phyloP scores from a whole-genome alignment of 2,329 filamentous ascomycete genomes.

The Xylaria sp. region DNA sequence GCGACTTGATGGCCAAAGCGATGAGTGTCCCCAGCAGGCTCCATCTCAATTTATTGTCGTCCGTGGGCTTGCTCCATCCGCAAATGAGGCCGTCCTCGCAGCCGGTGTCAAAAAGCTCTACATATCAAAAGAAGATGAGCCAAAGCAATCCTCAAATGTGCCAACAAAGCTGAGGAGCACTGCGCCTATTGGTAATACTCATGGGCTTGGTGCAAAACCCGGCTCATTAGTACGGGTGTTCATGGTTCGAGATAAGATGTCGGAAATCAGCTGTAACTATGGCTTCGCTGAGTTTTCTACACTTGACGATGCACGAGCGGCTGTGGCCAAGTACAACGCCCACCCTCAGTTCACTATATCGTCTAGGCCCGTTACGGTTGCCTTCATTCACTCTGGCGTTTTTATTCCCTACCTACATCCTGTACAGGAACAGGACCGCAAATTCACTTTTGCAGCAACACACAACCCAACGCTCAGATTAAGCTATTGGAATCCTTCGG shows the following conservation, averaged over 20 bases:
- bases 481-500: slow-evolving; percentile 80
- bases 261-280: slow-evolving; percentile 79
- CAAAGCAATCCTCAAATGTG: slow-evolving; percentile 56
- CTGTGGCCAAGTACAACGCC: slow-evolving; percentile 75
- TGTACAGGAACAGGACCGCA: slow-evolving; percentile 63
- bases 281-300: slow-evolving; percentile 87
- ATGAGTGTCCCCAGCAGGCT: slow-evolving; percentile 59
- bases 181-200: slow-evolving; percentile 63
- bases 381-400: slow-evolving; percentile 84
- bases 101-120: slow-evolving; percentile 80
- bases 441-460: slow-evolving; percentile 75
- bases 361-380: slow-evolving; percentile 75
- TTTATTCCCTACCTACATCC: slow-evolving; percentile 78
- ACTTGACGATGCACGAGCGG: slow-evolving; percentile 78
- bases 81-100: slow-evolving; percentile 77
- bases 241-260: slow-evolving; percentile 76
- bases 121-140: slow-evolving; percentile 63
- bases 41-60: slow-evolving; percentile 82
- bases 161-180: slow-evolving; percentile 68
- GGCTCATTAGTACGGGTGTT: slow-evolving; percentile 81
- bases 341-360: slow-evolving; percentile 81
- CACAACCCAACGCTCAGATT: slow-evolving; percentile 74
- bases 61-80: slow-evolving; percentile 74
- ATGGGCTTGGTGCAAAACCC: slow-evolving; percentile 75
- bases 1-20: slow-evolving; percentile 59